phyloP scores from a whole-genome alignment of 805 yeast genomes.

The Kregervanrija pseudodelftensis region DNA sequence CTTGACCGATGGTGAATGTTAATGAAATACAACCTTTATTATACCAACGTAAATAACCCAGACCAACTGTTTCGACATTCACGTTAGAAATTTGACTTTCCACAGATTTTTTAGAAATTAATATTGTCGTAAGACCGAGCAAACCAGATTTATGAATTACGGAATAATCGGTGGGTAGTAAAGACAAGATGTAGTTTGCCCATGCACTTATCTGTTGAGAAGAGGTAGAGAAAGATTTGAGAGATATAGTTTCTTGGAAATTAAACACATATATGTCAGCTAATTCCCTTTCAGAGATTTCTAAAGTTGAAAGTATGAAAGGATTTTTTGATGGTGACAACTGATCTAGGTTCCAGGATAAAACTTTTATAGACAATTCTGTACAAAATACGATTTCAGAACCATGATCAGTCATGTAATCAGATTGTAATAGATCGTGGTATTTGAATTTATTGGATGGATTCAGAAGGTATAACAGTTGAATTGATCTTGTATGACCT shows the following conservation, averaged over 20 bases:
- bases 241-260: conserved; percentile 45
- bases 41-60: conserved; percentile 56
- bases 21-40: conserved; percentile 54
- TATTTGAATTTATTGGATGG: conserved; percentile 22
- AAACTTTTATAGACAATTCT: conserved; percentile 18
- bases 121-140: conserved; percentile 43
- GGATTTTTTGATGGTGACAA: conserved; percentile 8
- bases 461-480: conserved; percentile 16
- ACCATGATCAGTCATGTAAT: conserved; percentile 14
- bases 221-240: conserved; percentile 36
- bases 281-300: conserved; percentile 1
- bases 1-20: conserved; percentile 32
- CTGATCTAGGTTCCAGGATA: conserved; percentile 35
- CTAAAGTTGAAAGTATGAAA: not conserved
- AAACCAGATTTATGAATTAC: conserved; percentile 40
- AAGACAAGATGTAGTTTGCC: conserved; percentile 21
- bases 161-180: conserved; percentile 25
- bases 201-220: conserved; percentile 28
- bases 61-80: conserved; percentile 39
- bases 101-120: conserved; percentile 28
- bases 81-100: conserved; percentile 33
- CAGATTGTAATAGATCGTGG: conserved; percentile 10
- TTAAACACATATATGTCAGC: conserved; percentile 35
- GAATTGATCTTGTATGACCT: conserved; percentile 8
- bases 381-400: conserved; percentile 4